Evolutionary conservation across 164 flowering plant species (phyloP), one percentile per base, ranked within the genome.

Genomic region (Umbellularia californica): DNA sequence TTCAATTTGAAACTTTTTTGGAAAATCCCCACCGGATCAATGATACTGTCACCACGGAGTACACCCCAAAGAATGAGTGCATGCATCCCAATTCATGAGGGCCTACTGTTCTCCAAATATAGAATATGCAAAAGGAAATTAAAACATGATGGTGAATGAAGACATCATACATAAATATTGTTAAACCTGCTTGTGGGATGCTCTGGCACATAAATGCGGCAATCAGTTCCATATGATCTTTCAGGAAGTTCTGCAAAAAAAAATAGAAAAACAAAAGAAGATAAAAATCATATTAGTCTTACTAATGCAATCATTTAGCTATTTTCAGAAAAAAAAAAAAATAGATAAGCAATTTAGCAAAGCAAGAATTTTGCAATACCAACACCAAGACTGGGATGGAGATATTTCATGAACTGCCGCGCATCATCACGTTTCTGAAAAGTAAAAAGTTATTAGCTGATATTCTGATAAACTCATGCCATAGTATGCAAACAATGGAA

Each of bases 161-260:
- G 92, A 85, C 78, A 77, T 83, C 98, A 88, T 96, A 96, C 98
- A 90, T 92, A 91, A 90, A 96, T 92, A 87, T 96, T 96, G 89
- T 90, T 96, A 90, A 96, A 96, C 99, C 97, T 92, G 97, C 86
- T 90, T 78, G 94, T 82, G 70, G 94, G 97, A 78, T 89, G 88
- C 68, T 93, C 99, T 67, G 98, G 91, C 64, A 87, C 73, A 81
- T 89, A 94, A 62, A 96, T 84, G 69, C 98, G 94, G 81, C 99
- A 96, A 81, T 96, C 99, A 51, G 92, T 82, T 75, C 96, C 99
- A 80, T 94, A 96, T 41, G 99, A 96, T 89, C 90, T 89, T 78
- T 96, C 99, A 35, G 99, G 98, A 79, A 96, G 97, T 79, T 94
- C 99, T 96, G 91, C 79, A 84, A 14, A 20, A 60, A 30, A 30